Conservation (phyloP, 257 asterid species). For the Petrea volubilis region DNA sequence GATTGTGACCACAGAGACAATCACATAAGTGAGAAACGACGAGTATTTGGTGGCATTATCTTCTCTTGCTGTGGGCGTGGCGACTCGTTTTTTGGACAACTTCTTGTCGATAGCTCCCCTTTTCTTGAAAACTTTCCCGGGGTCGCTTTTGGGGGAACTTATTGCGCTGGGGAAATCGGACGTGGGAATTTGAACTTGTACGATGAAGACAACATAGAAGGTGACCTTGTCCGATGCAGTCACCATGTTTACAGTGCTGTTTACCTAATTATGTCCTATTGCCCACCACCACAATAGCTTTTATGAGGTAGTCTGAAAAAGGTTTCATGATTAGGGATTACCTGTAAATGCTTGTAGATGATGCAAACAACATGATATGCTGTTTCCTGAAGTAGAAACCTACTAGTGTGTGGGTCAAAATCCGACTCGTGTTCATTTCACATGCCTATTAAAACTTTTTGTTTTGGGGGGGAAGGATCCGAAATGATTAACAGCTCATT, state of each 20-base stretch:
- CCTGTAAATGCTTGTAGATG: not conserved
- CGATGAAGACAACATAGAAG: constrained; percentile 40
- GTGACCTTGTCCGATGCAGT: constrained; percentile 33
- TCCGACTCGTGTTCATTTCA: not conserved
- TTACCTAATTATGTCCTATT: constrained; percentile 65
- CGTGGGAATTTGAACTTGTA: constrained; percentile 46
- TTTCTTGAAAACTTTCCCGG: constrained; percentile 73
- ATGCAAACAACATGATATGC: not conserved
- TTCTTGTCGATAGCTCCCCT: constrained; percentile 50
- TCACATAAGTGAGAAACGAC: constrained; percentile 24
- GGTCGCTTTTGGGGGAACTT: constrained; percentile 66
- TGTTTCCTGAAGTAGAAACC: not conserved
- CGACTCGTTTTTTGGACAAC: constrained; percentile 53
- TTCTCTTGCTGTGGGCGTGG: constrained; percentile 82
- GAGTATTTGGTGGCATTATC: constrained; percentile 69
- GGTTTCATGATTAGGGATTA: not conserved
- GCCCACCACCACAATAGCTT: constrained; percentile 28
- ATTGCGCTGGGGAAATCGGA: constrained; percentile 71
- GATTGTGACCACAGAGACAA: constrained; percentile 14
- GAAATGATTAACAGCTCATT: too few relatives aligned
- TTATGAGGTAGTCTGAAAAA: not conserved
- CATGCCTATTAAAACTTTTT: not conserved
- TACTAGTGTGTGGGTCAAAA: not conserved
- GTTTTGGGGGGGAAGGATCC: too few relatives aligned
- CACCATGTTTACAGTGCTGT: constrained; percentile 58